Base-by-base conservation (phyloP, 306 rosid species). In the Fragaria ananassa region DNA sequence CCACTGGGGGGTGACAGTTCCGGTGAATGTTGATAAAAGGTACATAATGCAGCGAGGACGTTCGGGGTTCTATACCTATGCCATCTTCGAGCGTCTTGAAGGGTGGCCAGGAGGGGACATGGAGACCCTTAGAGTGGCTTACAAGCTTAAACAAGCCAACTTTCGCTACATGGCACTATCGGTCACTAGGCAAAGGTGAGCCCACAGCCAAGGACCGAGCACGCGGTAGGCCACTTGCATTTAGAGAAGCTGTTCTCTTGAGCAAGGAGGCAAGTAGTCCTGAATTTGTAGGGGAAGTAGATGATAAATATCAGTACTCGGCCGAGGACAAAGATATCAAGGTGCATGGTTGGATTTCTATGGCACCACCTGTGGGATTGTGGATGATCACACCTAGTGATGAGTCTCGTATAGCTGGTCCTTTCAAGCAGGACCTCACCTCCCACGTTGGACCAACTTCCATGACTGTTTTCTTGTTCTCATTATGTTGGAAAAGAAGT, bases 231-330 rank as follows among this genome's bases (percentile, higher is more conserved):
- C 8, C 3, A 4, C 76, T 91, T 9, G 93, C 85, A 0, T 94
- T 80, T 73, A 83, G 83, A 0, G 98, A 91, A 84, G 97, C 97
- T 71, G 95, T 91, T 71, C 89, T 78, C 62, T 75, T 94, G 57
- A 90, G 81, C 27, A 18, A 84, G 31, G 17, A 27, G n/a, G 76
- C 94, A 3, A 21, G 70, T 12, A 27, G 82, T 2, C 39, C 74
- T 51, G 6, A 67, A 5, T 74, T 91, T 29, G 76, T 10, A 56
- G 96, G 91, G 80, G 95, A 94, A 94, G 96, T 84, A 2, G 97
- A 95, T 84, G 99, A 95, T 85, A 95, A 95, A 54, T 92, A 95
- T 66, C 89, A 86, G 42, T 95, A 92, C 83, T 90, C 97, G 0
- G 0, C 0, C 2, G 89, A 85, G 39, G 83, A 81, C 76, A 63